These are phyloP conservation scores for Microstroma glucosiphilum DNA, from an alignment of 1,284 basidiomycete species.

Conservation along the genomic window DNA sequence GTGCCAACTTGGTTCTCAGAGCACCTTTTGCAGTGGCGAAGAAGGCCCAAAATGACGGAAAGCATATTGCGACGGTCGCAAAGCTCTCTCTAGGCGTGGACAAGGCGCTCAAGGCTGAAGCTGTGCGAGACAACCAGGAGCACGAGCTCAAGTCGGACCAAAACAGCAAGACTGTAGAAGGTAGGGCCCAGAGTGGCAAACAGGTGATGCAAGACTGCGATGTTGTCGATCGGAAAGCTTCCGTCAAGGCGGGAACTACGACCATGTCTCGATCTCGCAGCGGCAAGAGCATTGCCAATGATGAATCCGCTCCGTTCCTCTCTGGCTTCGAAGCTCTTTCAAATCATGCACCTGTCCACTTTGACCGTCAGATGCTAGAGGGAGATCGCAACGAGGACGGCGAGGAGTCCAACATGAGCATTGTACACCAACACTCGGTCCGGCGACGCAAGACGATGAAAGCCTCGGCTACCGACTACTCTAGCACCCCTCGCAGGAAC, in stretches of 20 bases:
- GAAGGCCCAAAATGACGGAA: constrained; percentile 9
- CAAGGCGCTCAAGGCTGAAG: constrained; percentile 12
- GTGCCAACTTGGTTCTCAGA: neutral
- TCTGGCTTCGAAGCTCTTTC: constrained; percentile 37
- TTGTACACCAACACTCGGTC: neutral
- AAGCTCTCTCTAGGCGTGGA: constrained; percentile 12
- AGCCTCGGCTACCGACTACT: neutral
- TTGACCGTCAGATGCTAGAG: no score
- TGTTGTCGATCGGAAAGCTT: neutral
- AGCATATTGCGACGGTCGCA: constrained; percentile 22
- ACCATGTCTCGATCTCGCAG: constrained; percentile 6
- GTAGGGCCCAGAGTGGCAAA: neutral
- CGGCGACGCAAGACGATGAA: neutral
- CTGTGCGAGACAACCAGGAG: neutral
- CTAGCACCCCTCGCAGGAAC: constrained; percentile 1
- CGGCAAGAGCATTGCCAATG: constrained; percentile 20
- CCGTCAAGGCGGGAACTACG: neutral
- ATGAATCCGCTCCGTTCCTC: constrained; percentile 36
- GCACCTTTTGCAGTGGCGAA: constrained; percentile 5
- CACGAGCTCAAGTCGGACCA: neutral
- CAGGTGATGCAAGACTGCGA: neutral
- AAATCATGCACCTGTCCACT: constrained; percentile 32
- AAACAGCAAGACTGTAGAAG: neutral
- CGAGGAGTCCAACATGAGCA: constrained; percentile 16
- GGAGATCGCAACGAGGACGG: constrained; percentile 21